Conservation (phyloP, 768 basidiomycete species). For the Tricholoma saponaceum region DNA sequence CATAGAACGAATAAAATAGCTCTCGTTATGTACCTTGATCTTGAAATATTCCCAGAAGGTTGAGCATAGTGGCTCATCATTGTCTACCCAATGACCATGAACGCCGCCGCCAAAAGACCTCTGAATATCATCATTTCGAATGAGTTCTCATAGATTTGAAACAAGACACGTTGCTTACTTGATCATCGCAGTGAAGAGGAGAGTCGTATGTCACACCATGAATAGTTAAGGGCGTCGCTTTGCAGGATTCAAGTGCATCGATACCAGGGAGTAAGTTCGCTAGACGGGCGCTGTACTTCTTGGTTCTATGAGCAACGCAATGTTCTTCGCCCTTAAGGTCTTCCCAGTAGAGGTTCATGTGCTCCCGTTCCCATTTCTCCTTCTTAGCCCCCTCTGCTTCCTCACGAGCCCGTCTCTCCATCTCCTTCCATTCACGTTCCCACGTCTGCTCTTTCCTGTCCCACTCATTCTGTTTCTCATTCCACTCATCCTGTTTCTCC, state of each 20-base stretch:
- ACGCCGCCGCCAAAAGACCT: neutral
- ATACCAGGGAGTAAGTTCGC: slow-evolving; percentile 11
- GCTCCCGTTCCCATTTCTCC: slow-evolving; percentile 9
- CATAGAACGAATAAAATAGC: neutral
- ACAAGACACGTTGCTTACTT: neutral
- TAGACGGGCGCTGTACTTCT: slow-evolving; percentile 11
- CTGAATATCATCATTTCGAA: neutral
- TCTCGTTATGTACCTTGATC: neutral
- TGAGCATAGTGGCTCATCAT: neutral
- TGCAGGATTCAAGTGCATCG: slow-evolving; percentile 16
- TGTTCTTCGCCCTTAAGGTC: slow-evolving; percentile 7
- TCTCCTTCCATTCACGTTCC: neutral
- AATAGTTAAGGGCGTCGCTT: slow-evolving; percentile 10
- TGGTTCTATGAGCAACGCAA: slow-evolving; percentile 6
- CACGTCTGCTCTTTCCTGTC: neutral
- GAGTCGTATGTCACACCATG: slow-evolving; percentile 11
- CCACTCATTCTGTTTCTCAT: neutral
- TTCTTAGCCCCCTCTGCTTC: neutral
- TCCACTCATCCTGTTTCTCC: neutral
- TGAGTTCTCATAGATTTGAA: neutral
- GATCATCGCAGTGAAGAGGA: slow-evolving; percentile 14
- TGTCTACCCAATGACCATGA: neutral
- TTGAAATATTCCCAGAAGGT: neutral
- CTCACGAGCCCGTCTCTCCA: neutral
- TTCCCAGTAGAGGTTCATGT: slow-evolving; percentile 14